These are phyloP conservation scores for Hemileccinum rubropunctum DNA, from an alignment of 768 basidiomycete genomes.

Conservation along the genomic window DNA sequence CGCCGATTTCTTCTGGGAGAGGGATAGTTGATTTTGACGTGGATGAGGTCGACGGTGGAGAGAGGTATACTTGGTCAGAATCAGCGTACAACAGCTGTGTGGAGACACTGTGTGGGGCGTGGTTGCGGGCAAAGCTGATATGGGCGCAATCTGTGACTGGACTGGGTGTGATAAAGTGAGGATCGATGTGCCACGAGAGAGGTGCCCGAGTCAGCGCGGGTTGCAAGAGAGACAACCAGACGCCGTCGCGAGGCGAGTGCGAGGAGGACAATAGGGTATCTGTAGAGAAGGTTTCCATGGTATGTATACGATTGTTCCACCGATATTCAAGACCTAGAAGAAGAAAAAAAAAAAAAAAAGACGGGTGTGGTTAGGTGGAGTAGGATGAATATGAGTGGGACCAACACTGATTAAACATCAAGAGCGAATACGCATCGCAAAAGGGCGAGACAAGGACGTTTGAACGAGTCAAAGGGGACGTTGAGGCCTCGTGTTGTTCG, in stretches of 20 bases:
- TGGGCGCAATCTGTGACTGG: conserved; percentile 12
- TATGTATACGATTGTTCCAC: conserved; percentile 31
- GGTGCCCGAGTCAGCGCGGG: conserved; percentile 17
- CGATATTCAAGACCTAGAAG: conserved; percentile 34
- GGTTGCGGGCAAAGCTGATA: conserved; percentile 16
- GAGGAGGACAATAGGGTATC: conserved; percentile 26
- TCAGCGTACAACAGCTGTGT: conserved; percentile 17
- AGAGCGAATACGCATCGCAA: conserved; percentile 21
- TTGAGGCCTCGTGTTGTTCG: conserved; percentile 30
- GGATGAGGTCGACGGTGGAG: conserved; percentile 28
- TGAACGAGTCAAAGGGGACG: conserved; percentile 5
- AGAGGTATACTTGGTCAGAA: conserved; percentile 24
- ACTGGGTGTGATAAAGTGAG: conserved; percentile 18
- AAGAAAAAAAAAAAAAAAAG: too few relatives aligned
- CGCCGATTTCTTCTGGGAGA: conserved; percentile 25
- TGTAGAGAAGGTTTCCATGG: conserved; percentile 30
- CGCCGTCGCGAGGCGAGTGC: conserved; percentile 7
- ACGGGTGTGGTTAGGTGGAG: background rate
- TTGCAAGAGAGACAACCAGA: conserved; percentile 13
- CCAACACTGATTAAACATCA: conserved; percentile 26
- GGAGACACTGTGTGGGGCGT: conserved; percentile 9
- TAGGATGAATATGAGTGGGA: background rate
- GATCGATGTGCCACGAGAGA: conserved; percentile 24
- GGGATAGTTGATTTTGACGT: conserved; percentile 23
- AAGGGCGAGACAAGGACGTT: conserved; percentile 8